Conservation (phyloP, 495 filamentous ascomycete species). For the Hyaloscypha bicolor region DNA sequence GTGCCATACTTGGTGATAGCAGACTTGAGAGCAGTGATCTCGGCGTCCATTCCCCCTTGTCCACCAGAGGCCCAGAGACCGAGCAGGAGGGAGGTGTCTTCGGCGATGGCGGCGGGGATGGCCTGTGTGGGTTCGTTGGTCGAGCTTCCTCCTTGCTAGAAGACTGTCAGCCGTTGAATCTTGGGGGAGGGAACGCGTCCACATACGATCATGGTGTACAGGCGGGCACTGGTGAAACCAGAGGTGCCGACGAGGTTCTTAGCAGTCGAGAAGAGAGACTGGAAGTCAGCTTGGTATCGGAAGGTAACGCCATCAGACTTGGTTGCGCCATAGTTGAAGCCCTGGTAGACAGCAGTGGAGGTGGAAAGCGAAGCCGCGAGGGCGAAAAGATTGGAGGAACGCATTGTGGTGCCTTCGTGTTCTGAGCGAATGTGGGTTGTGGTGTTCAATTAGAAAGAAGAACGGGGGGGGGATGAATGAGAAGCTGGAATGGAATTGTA, state of each 20-base stretch:
- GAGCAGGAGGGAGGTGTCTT: conserved; percentile 71
- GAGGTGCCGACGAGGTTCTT: conserved; percentile 67
- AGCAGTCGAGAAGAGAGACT: conserved; percentile 69
- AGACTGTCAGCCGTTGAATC: conserved; percentile 7
- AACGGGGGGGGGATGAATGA: too few species aligned
- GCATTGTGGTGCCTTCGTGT: conserved; percentile 17
- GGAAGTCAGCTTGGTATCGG: conserved; percentile 68
- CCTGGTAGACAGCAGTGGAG: conserved; percentile 51
- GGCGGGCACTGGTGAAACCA: conserved; percentile 72
- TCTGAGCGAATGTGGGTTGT: too few species aligned
- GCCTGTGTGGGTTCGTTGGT: conserved; percentile 62
- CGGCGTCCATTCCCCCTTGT: conserved; percentile 61
- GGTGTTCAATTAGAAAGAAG: too few species aligned
- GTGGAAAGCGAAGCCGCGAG: conserved; percentile 31
- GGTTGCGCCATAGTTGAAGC: conserved; percentile 83
- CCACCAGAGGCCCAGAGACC: conserved; percentile 79
- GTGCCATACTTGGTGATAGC: conserved; percentile 66
- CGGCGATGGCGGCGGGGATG: conserved; percentile 79
- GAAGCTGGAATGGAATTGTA: too few species aligned
- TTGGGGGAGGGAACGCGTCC: conserved; percentile 6
- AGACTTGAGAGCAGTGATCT: conserved; percentile 66
- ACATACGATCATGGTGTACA: conserved; percentile 52
- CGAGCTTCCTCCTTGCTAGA: conserved; percentile 55
- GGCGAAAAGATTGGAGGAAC: conserved; percentile 29
- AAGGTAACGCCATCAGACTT: conserved; percentile 56